These are phyloP conservation scores for Ganoderma multipileum DNA, from an alignment of 1,284 basidiomycete species.

Conservation along the genomic window DNA sequence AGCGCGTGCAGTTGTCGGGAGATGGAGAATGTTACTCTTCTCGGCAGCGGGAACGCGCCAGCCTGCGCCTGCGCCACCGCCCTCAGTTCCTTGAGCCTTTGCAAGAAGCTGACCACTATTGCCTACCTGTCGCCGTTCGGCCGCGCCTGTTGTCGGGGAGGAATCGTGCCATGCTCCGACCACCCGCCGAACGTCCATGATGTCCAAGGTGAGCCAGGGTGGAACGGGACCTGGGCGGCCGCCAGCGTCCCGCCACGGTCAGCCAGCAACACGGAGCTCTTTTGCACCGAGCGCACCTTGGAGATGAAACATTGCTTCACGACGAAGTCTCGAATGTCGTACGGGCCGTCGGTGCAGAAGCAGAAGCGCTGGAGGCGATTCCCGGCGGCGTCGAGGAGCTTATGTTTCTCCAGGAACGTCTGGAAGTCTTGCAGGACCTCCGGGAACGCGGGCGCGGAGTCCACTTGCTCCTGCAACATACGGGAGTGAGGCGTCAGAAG, in stretches of 20 bases:
- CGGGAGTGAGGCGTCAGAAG: not conserved
- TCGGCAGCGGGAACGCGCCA: slow-evolving; percentile 36
- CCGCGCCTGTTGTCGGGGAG: slow-evolving; percentile 14
- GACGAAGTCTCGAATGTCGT: slow-evolving; percentile 86
- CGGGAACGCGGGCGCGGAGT: slow-evolving; percentile 79
- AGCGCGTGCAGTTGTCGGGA: slow-evolving; percentile 65
- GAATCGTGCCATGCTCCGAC: slow-evolving; percentile 53
- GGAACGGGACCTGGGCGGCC: slow-evolving; percentile 66
- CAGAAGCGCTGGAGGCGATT: slow-evolving; percentile 66
- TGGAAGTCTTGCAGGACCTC: slow-evolving; percentile 71
- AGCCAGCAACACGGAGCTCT: not conserved
- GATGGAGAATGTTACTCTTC: slow-evolving; percentile 61
- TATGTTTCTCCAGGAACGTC: slow-evolving; percentile 72
- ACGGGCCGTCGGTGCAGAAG: slow-evolving; percentile 84
- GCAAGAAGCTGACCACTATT: not conserved
- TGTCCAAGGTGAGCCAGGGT: slow-evolving; percentile 70
- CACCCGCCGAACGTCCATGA: slow-evolving; percentile 72
- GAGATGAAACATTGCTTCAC: slow-evolving; percentile 90
- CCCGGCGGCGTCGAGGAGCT: slow-evolving; percentile 67
- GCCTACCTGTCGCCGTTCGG: slow-evolving; percentile 31
- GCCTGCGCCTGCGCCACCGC: slow-evolving; percentile 21
- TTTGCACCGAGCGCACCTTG: slow-evolving; percentile 51
- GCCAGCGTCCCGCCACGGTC: slow-evolving; percentile 4
- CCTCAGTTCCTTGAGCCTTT: not conserved
- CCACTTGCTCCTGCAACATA: slow-evolving; percentile 74